Evolutionary conservation across 352 stramenopile species (phyloP).

Genomic region (Phytopythium montanum): DNA sequence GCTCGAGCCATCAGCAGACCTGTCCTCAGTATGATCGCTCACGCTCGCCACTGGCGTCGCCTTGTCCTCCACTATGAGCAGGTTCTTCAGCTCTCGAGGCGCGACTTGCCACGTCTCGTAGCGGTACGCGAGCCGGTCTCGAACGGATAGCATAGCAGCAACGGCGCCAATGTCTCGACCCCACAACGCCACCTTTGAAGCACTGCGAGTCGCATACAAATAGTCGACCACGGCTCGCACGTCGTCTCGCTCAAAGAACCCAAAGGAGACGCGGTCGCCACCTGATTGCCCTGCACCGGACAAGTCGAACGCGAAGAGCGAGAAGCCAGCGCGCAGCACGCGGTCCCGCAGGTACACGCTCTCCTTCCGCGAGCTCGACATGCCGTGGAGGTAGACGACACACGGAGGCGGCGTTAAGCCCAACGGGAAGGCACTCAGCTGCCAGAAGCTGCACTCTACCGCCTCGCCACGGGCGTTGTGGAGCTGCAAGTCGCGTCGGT

Average conservation of each 20-base stretch:
- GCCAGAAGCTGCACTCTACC: constrained; percentile 78
- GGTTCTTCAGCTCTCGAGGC: constrained; percentile 22
- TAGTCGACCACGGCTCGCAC: constrained; percentile 55
- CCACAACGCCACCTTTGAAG: constrained; percentile 58
- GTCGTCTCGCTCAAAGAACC: constrained; percentile 67
- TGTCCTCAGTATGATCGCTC: not conserved
- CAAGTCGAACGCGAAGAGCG: constrained; percentile 68
- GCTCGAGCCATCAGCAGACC: not conserved
- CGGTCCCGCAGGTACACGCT: constrained; percentile 57
- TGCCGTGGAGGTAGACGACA: constrained; percentile 73
- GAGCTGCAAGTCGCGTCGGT: constrained; percentile 63
- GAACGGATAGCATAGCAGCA: constrained; percentile 50
- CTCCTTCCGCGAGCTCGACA: constrained; percentile 77
- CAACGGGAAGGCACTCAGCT: constrained; percentile 8
- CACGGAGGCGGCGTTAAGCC: constrained; percentile 27
- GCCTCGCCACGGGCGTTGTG: constrained; percentile 39
- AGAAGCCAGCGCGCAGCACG: constrained; percentile 59
- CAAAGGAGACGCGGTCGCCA: constrained; percentile 64
- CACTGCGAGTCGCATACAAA: constrained; percentile 54
- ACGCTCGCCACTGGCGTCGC: constrained; percentile 2
- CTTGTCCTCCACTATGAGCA: constrained; percentile 52
- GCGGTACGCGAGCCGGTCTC: constrained; percentile 25
- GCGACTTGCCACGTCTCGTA: constrained; percentile 54
- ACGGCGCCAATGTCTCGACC: constrained; percentile 59
- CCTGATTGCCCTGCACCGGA: constrained; percentile 66